Evolutionary conservation across 2,329 filamentous ascomycete species (phyloP).

Genomic region (Penicillium sp.): DNA sequence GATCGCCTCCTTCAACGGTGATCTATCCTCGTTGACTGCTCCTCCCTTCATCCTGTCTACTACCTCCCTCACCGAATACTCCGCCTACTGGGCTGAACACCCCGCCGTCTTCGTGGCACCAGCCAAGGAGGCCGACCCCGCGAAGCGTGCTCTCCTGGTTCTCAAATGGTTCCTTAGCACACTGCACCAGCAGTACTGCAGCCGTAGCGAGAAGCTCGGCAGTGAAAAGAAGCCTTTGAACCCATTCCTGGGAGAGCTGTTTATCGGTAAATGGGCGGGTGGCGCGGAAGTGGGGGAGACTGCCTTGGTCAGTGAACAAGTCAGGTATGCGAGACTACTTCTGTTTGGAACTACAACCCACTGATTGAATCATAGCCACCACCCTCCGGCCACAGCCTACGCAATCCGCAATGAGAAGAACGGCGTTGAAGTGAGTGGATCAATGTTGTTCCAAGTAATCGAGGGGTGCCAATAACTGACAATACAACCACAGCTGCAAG

Average conservation of each 20-base stretch:
- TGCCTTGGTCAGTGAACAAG: slow-evolving; percentile 87
- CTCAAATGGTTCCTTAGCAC: slow-evolving; percentile 95
- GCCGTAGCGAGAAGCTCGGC: slow-evolving; percentile 73
- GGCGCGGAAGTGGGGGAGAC: slow-evolving; percentile 69
- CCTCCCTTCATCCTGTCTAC: slow-evolving; percentile 80
- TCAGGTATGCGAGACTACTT: slow-evolving; percentile 54
- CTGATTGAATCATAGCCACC: slow-evolving; percentile 59
- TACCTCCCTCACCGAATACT: slow-evolving; percentile 77
- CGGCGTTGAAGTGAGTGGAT: slow-evolving; percentile 59
- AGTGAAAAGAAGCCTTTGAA: slow-evolving; percentile 98
- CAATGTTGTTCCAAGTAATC: not conserved
- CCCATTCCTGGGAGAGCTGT: slow-evolving; percentile 92
- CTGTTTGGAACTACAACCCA: not conserved
- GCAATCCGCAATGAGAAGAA: slow-evolving; percentile 83
- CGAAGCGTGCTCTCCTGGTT: slow-evolving; percentile 82
- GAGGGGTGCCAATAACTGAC: not conserved
- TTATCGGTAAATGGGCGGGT: slow-evolving; percentile 87
- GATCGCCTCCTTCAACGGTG: slow-evolving; percentile 78
- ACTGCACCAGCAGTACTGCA: slow-evolving; percentile 79
- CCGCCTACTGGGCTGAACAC: slow-evolving; percentile 79
- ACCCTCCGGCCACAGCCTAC: slow-evolving; percentile 93
- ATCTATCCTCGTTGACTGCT: slow-evolving; percentile 76
- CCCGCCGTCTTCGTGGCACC: slow-evolving; percentile 78
- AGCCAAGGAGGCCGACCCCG: slow-evolving; percentile 72
- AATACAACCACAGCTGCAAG: slow-evolving; percentile 52